A percentile compares a stretch with the other conserved stretches of the same genome.
Conservation (phyloP, 2,329 filamentous ascomycete genomes). For the Chrysoporthe deuterocubensis region DNA sequence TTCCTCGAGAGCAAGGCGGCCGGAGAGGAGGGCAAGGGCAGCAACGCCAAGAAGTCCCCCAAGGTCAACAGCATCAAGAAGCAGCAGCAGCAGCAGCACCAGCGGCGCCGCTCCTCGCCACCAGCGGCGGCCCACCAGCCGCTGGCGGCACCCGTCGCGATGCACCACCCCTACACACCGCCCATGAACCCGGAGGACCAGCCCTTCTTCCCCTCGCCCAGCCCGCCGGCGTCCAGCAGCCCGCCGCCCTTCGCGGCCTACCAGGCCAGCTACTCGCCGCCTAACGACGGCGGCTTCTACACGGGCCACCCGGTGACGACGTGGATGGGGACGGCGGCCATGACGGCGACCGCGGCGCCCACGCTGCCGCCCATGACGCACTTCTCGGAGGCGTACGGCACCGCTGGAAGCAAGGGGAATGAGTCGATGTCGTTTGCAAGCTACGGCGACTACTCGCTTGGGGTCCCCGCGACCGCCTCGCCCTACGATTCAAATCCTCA, state of each 20-base stretch:
- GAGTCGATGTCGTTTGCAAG: constrained; percentile 65
- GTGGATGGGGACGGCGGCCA: constrained; percentile 12
- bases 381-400: constrained; percentile 69
- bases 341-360: constrained; percentile 56
- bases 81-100: constrained; percentile 34
- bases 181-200: constrained; percentile 67
- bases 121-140: constrained; percentile 36
- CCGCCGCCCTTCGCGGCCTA: constrained; percentile 73
- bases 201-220: constrained; percentile 60
- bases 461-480: constrained; percentile 65
- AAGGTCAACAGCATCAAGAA: constrained; percentile 42
- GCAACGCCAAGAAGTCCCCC: constrained; percentile 50
- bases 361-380: constrained; percentile 69
- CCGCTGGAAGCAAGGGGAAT: constrained; percentile 52
- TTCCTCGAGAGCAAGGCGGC: constrained; percentile 81
- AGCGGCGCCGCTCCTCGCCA: constrained; percentile 30
- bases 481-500: constrained; percentile 73
- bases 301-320: constrained; percentile 19
- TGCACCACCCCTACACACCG: constrained; percentile 63
- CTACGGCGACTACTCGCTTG: constrained; percentile 67
- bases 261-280: constrained; percentile 64
- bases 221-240: constrained; percentile 30
- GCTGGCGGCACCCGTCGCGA: constrained; percentile 42
- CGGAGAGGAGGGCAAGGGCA: constrained; percentile 42
- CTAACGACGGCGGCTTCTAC: constrained; percentile 57